Evolutionary conservation across 2,329 filamentous ascomycete genomes (phyloP), one percentile per base, ranked within the genome.

Genomic region (Diaporthe destruens): DNA sequence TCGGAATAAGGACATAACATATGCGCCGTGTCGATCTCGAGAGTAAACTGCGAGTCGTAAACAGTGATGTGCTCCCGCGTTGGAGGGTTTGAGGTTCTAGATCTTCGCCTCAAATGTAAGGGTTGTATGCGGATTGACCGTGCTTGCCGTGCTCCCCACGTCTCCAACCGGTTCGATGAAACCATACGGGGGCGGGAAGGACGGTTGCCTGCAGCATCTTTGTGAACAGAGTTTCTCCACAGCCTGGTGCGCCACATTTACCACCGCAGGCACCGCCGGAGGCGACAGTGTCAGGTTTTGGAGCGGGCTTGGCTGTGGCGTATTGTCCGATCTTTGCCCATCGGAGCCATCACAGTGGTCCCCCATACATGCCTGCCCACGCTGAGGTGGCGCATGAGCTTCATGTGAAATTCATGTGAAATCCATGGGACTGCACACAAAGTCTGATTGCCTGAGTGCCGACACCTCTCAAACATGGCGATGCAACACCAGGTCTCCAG

Each of bases 181-280:
- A 57, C 51, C 55, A 44, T 56, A 63, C 32, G n/a, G 29, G 47
- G 55, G 34, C 69, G 51, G 57, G 42, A 61, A n/a, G 44, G 20
- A 42, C 71, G 71, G 71, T n/a, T 32, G 55, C 55, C 61, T 72
- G 71, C 71, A 72, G 71, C 71, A 72, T 72, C 71, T 69, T 5
- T 51, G 71, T 63, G 71, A 67, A 44, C 47, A 59, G 36, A 44
- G 65, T 72, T 69, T 72, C 71, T 39, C 65, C 71, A 53, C 61
- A 53, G 16, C 39, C n/a, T 39, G 39, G 25, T 53, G 57, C 71
- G 57, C 55, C 71, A 55, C 63, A 25, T 1, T 20, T 23, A 44
- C 44, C 32, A 57, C 20, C 44, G 67, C 42, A 23, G 29, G 34
- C 11, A 11, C 7, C 34, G 34, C 39, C 39, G 47, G 55, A 53